Evolutionary conservation across 2,329 filamentous ascomycete genomes (phyloP), one percentile per base, ranked within the genome.

Genomic region (Aspergillus pseudoviridinutans): DNA sequence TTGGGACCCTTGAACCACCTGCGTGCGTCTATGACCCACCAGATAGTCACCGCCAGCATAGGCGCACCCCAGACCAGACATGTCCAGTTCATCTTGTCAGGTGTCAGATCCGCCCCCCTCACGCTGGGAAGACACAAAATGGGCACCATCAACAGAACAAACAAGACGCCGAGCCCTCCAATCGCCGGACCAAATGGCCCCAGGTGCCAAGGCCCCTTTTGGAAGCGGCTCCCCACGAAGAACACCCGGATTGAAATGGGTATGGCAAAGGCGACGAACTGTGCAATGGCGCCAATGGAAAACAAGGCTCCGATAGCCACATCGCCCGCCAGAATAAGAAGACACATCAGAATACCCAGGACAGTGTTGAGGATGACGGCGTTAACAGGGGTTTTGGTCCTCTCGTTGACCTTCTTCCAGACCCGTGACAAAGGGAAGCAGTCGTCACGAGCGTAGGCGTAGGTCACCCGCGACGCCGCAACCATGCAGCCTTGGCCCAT

Each of bases 401-500:
- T 68, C 1, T 67, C 64, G 72, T 90, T 87, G 52, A 90, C 86
- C 25, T 74, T 68, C 65, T 83, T 84, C 78, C 85, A 86, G 65
- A 80, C 78, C 0, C 72, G 73, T 4, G 83, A 86, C 5, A 84
- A 66, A 0, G 87, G 87, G 67, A 90, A 88, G 68, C 85, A 88
- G 64, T 84, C 87, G 65, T 90, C 87, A 35, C 88, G 84, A 20
- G 87, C 87, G 71, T 90, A 90, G 17, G 87, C 87, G 66, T 88
- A 91, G 1, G 86, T 88, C 49, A 89, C 87, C 50, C 88, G 81
- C 24, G 83, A 87, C 9, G 82, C 82, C 7, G 82, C 81, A 41
- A 90, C 83, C 84, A 89, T 89, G 68, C 86, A 88, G 1, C 86
- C 87, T 69, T 90, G 87, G 5, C 87, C 87, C 84, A 90, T 89